A percentile compares a stretch with the other conserved stretches of the same genome.
Conservation (phyloP, 208 protist species). For the Leishmania tarentolae region DNA sequence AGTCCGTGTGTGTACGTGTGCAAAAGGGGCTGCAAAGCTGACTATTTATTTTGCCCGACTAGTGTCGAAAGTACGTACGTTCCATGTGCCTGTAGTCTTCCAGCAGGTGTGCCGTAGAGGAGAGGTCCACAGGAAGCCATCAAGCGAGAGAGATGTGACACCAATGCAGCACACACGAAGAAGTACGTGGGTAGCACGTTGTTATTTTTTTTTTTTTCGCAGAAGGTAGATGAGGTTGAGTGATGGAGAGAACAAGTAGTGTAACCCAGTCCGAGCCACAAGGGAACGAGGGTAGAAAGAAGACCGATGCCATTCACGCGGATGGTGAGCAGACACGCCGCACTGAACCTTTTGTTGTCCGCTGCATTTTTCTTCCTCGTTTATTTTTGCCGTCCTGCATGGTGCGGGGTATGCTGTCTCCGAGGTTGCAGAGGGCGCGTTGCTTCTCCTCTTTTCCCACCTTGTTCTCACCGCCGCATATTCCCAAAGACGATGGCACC, state of each 20-base stretch:
- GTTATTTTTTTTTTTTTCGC: too few relatives aligned
- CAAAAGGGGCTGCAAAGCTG: background rate
- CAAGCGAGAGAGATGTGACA: background rate
- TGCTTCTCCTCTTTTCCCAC: background rate
- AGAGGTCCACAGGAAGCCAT: background rate
- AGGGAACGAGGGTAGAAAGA: background rate
- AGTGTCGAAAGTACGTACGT: background rate
- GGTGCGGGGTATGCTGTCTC: background rate
- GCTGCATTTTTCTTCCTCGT: background rate
- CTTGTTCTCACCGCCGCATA: background rate
- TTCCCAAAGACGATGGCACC: background rate
- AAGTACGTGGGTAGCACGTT: background rate
- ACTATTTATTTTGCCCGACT: background rate
- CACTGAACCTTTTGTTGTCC: background rate
- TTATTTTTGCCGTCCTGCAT: background rate
- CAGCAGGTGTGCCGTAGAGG: background rate
- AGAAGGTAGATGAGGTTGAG: background rate
- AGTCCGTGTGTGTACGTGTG: background rate
- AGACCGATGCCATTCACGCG: background rate
- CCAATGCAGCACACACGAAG: background rate
- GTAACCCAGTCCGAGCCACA: background rate
- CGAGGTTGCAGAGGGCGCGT: background rate
- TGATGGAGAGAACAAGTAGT: background rate
- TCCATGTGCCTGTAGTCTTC: background rate
- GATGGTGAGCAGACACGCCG: background rate